A percentile compares a stretch with the other conserved stretches of the same genome.
Conservation (phyloP, 176 grass and related monocot genomes). For the Eleusine indica region DNA sequence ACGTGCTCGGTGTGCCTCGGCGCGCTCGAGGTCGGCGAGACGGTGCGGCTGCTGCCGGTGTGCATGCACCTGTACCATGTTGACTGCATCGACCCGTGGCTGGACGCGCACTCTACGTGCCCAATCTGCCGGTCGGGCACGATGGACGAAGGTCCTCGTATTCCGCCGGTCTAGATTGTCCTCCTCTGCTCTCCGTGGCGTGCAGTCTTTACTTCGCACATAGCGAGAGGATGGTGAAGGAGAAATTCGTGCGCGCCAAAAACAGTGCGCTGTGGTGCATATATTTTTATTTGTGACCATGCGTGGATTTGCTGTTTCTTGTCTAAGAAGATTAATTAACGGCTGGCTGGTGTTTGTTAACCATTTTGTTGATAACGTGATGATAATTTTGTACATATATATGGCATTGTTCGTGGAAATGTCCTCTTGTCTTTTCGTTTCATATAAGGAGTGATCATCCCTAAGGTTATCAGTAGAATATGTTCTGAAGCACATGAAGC, state of each 20-base stretch:
- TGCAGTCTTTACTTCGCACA: no score
- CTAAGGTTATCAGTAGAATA: no score
- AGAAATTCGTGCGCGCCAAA: no score
- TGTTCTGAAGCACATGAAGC: no score
- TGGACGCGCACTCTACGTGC: slow-evolving; percentile 49
- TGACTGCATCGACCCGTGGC: slow-evolving; percentile 58
- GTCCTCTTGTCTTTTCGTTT: no score
- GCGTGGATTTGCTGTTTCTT: background rate
- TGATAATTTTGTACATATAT: no score
- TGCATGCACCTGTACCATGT: slow-evolving; percentile 54
- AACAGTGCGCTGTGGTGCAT: background rate
- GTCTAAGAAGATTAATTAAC: background rate
- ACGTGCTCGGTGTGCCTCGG: slow-evolving; percentile 55
- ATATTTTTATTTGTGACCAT: background rate
- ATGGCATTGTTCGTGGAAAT: no score
- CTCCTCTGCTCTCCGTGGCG: no score
- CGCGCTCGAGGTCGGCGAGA: slow-evolving; percentile 39
- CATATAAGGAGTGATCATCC: no score
- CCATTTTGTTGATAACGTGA: no score
- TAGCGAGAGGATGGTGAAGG: background rate
- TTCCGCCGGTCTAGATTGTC: background rate
- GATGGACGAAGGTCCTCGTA: background rate
- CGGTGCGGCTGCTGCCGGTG: slow-evolving; percentile 39
- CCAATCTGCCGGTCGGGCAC: slow-evolving; percentile 48
- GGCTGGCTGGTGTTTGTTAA: background rate